These are phyloP conservation scores for Nannochloris sp. DNA, from an alignment of 139 green algal genomes.

Conservation along the genomic window DNA sequence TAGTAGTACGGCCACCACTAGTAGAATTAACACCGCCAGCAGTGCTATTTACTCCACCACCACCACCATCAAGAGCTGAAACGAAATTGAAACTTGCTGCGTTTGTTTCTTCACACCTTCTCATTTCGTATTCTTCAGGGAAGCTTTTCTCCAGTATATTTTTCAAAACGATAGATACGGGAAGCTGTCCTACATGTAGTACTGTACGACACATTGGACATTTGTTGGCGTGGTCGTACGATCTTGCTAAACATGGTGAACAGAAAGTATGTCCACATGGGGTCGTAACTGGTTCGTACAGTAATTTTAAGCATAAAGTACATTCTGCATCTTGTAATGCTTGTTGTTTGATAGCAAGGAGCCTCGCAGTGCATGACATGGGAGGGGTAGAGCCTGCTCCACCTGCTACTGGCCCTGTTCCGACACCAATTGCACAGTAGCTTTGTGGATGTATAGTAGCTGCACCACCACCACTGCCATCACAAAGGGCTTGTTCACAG, in stretches of 20 bases:
- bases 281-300: conserved; percentile 86
- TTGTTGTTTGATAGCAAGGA: too few species aligned
- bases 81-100: too few species aligned
- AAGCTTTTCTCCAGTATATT: conserved; percentile 61
- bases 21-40: background rate
- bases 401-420: background rate
- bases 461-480: background rate
- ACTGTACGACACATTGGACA: conserved; percentile 77
- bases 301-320: conserved; percentile 77
- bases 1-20: background rate
- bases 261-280: conserved; percentile 85
- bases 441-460: too few species aligned
- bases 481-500: background rate
- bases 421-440: too few species aligned
- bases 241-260: conserved; percentile 57
- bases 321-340: conserved; percentile 70
- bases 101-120: conserved; percentile 11
- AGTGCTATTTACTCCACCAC: background rate
- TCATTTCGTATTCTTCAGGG: conserved; percentile 25
- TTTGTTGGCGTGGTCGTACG: conserved; percentile 65
- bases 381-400: background rate
- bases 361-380: too few species aligned
- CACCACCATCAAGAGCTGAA: background rate
- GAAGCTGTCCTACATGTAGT: conserved; percentile 40
- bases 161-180: conserved; percentile 58